Evolutionary conservation across 2,329 filamentous ascomycete species (phyloP), one percentile per base, ranked within the genome.

Genomic region (Colletotrichum sp.): DNA sequence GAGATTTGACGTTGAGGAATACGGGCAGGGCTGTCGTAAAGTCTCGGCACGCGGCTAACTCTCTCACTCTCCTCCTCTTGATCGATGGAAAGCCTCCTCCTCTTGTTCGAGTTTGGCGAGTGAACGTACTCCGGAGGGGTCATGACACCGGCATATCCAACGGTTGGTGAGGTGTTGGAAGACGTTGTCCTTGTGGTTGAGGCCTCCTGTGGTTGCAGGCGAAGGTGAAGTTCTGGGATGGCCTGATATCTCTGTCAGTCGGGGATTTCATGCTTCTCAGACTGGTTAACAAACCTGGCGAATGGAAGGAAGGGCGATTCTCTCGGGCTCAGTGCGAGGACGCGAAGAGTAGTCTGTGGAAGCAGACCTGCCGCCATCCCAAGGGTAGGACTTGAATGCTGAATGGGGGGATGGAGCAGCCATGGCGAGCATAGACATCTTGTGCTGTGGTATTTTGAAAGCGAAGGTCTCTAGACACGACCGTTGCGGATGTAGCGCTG

Each of bases 341-440:
- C 84, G 83, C 32, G 82, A 80, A 21, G 82, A 80, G 39, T 82
- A 83, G 34, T 86, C 85, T 44, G 67, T 44, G 8, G 73, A 68
- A 36, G 83, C 75, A 21, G 82, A 79, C 69, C 84, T 81, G 76
- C 80, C 74, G 36, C 84, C 80, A 69, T 86, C 84, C 87, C 86
- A 89, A 21, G 82, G 79, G 39, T 83, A 83, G 36, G 87, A 84
- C 77, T 82, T 83, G 79, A 88, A 89, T 39, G 82, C 82, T 67
- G 85, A 80, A 76, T 87, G 85, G 49, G 85, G 82, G 69, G 86
- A 82, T 16, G 87, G 84, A 68, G 85, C 82, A 76, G 87, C 81
- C 83, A 89, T 89, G 77, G 87, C 85, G 79, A 90, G 84, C 81
- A 87, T 87, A 81, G 88, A 88, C 88, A 90, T 90, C 57, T 86